Conservation (phyloP, 139 green algal genomes). For the Tetradesmus obliquus region DNA sequence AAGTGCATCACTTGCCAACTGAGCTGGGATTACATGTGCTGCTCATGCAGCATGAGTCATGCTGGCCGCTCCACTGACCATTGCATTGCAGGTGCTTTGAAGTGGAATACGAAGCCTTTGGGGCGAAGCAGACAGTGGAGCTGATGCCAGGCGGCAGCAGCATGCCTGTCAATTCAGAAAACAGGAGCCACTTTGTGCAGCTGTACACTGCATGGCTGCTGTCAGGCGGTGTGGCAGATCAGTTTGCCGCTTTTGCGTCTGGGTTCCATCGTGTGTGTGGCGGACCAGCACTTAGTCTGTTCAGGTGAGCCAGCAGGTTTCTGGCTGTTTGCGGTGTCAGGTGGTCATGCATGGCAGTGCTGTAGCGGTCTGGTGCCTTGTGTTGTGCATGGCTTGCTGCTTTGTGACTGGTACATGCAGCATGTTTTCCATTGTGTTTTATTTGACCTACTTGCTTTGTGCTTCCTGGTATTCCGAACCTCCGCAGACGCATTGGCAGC, state of each 20-base stretch:
- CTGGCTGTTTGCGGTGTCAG: background rate
- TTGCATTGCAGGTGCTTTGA: constrained; percentile 56
- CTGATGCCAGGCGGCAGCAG: constrained; percentile 69
- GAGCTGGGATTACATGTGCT: background rate
- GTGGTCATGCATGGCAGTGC: background rate
- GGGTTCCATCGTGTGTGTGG: constrained; percentile 69
- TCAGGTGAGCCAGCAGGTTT: background rate
- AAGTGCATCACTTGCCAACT: background rate
- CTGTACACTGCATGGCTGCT: constrained; percentile 79
- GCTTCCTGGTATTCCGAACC: too few relatives aligned
- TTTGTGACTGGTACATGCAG: too few relatives aligned
- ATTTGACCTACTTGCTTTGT: too few relatives aligned
- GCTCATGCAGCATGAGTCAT: background rate
- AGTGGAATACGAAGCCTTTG: constrained; percentile 74
- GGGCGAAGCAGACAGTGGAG: constrained; percentile 57
- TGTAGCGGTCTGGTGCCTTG: background rate
- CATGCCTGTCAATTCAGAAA: constrained; percentile 80
- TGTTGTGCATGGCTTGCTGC: too few relatives aligned
- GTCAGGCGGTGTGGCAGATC: constrained; percentile 60
- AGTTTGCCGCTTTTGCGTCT: constrained; percentile 81
- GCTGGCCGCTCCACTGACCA: background rate
- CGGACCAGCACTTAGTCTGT: constrained; percentile 48
- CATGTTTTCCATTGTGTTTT: too few relatives aligned
- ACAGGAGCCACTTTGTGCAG: constrained; percentile 81
- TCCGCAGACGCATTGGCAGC: too few relatives aligned